These are phyloP conservation scores for Mitragyna speciosa DNA, from an alignment of 257 asterid species.

Conservation along the genomic window DNA sequence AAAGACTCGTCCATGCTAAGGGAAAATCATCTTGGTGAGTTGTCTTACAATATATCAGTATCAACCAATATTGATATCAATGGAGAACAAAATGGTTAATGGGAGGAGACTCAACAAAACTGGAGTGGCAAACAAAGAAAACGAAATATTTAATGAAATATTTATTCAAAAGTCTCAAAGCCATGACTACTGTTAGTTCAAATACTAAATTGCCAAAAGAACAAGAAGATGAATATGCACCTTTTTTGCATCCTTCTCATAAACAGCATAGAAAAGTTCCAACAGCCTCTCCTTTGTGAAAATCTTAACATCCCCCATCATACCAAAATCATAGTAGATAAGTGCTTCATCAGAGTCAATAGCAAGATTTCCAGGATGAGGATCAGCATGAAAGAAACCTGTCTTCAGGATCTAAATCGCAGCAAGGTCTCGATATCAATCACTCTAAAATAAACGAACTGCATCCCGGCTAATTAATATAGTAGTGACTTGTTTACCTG, in stretches of 20 bases:
- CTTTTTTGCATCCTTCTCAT: conserved; percentile 95
- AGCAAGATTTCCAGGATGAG: conserved; percentile 98
- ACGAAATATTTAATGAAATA: not conserved
- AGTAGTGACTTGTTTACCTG: conserved; percentile 43
- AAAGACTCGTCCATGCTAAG: no score
- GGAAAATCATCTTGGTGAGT: not conserved
- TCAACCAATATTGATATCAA: not conserved
- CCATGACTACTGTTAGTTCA: not conserved
- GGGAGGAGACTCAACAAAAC: not conserved
- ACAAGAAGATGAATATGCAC: conserved; percentile 25
- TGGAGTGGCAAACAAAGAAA: not conserved
- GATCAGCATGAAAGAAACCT: conserved; percentile 99
- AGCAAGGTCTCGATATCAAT: conserved; percentile 7
- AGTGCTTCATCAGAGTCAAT: conserved; percentile 85
- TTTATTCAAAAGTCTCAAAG: not conserved
- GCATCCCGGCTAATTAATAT: not conserved
- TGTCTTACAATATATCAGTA: not conserved
- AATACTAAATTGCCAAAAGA: not conserved
- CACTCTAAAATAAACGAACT: not conserved
- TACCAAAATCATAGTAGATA: conserved; percentile 93
- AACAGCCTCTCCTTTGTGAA: conserved; percentile 79
- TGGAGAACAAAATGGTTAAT: not conserved
- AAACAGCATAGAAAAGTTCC: conserved; percentile 85
- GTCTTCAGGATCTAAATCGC: conserved; percentile 72
- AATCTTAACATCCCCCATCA: conserved; percentile 97